Percentiles rank a stretch among this genome's conserved stretches.
Evolutionary conservation across 176 grass and related monocot species (phyloP).

Genomic region (Rhipidocladum racemiflorum): DNA sequence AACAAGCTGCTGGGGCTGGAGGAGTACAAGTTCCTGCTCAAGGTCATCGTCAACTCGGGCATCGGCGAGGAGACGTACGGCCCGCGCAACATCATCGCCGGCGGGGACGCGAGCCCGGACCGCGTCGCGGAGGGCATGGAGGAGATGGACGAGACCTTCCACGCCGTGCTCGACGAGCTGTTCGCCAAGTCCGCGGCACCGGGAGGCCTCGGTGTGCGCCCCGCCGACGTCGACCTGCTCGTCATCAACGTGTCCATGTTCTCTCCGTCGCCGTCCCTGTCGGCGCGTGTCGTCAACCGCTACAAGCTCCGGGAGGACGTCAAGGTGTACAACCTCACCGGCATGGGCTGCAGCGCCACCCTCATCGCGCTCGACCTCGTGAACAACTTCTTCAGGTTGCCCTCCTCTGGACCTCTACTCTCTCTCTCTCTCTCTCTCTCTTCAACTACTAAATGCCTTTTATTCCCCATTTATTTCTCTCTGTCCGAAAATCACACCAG

Average conservation of each 20-base stretch:
- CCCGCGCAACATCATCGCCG: slow-evolving; percentile 81
- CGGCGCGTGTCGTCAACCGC: slow-evolving; percentile 51
- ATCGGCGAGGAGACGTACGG: slow-evolving; percentile 95
- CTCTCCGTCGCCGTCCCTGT: slow-evolving; percentile 77
- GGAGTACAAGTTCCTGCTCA: slow-evolving; percentile 97
- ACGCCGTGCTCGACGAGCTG: slow-evolving; percentile 67
- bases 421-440: not conserved
- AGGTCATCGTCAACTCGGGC: slow-evolving; percentile 92
- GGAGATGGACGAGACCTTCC: slow-evolving; percentile 95
- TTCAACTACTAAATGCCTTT: not conserved
- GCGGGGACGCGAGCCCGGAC: slow-evolving; percentile 51
- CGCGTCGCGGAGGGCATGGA: slow-evolving; percentile 53
- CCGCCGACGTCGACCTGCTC: slow-evolving; percentile 57
- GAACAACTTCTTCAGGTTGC: slow-evolving; percentile 58
- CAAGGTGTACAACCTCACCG: slow-evolving; percentile 74
- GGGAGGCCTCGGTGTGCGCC: slow-evolving; percentile 16
- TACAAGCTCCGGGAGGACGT: slow-evolving; percentile 73
- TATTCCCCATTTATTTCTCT: not conserved
- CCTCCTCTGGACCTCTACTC: not conserved
- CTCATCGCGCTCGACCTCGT: slow-evolving; percentile 83
- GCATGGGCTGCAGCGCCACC: slow-evolving; percentile 91
- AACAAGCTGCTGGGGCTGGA: slow-evolving; percentile 76
- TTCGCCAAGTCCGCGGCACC: slow-evolving; percentile 41
- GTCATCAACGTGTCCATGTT: slow-evolving; percentile 96
- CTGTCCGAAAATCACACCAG: not conserved